Conservation (phyloP, 1,139 yeast species). For the Yamadazyma dendronema region DNA sequence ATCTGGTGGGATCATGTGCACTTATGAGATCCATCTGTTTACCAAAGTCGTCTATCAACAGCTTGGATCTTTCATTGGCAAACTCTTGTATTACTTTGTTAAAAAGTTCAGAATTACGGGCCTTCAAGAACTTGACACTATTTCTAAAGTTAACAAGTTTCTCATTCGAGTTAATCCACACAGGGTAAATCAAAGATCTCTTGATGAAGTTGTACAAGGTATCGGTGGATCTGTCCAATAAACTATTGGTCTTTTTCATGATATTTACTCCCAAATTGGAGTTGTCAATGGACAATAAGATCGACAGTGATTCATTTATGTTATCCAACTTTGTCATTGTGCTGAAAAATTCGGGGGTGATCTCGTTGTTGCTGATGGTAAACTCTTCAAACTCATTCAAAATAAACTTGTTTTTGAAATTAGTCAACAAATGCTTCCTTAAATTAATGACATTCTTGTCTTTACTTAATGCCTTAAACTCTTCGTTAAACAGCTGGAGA, state of each 20-base stretch:
- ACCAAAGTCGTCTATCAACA: conserved; percentile 57
- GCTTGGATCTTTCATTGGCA: conserved; percentile 57
- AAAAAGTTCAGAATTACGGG: conserved; percentile 47
- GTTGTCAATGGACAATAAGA: conserved; percentile 64
- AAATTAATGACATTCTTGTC: conserved; percentile 43
- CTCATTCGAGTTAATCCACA: conserved; percentile 29
- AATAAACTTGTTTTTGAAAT: conserved; percentile 65
- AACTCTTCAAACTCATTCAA: conserved; percentile 72
- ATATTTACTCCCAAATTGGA: conserved; percentile 71
- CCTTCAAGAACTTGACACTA: conserved; percentile 31
- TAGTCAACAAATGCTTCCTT: conserved; percentile 54
- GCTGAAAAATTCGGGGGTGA: conserved; percentile 59
- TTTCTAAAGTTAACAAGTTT: conserved; percentile 31
- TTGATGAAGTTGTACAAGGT: conserved; percentile 41
- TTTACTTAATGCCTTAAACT: conserved; percentile 40
- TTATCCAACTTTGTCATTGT: conserved; percentile 59
- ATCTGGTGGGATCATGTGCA: conserved; percentile 80
- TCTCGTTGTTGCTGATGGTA: conserved; percentile 35
- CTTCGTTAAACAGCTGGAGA: conserved; percentile 23
- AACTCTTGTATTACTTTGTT: conserved; percentile 44
- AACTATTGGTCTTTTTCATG: conserved; percentile 57
- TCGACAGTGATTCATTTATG: conserved; percentile 67
- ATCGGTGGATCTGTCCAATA: conserved; percentile 51
- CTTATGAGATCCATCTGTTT: conserved; percentile 45
- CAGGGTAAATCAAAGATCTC: conserved; percentile 35